Evolutionary conservation across 1,284 basidiomycete genomes (phyloP).

Genomic region (Kwoniella shivajii): DNA sequence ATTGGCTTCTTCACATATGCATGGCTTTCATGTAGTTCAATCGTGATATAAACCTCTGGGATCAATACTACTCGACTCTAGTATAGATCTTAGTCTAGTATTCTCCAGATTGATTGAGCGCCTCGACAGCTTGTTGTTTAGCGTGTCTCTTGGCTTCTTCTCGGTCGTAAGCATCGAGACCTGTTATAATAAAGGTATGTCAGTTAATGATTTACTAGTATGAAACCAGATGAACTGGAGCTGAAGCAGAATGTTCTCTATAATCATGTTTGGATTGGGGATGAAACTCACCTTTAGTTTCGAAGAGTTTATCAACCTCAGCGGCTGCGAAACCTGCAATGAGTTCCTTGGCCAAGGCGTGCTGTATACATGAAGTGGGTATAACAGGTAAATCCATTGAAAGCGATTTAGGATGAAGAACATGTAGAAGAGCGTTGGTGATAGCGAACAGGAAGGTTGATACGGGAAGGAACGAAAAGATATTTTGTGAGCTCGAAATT

Average conservation of each 20-base stretch:
- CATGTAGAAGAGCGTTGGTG: not conserved
- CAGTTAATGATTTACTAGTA: not conserved
- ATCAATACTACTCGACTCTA: too few species aligned
- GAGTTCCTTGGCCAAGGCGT: constrained; percentile 50
- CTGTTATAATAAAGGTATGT: constrained; percentile 10
- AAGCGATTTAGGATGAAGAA: too few species aligned
- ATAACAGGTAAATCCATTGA: too few species aligned
- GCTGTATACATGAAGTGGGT: constrained; percentile 25
- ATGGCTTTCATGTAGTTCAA: too few species aligned
- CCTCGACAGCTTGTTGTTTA: constrained; percentile 37
- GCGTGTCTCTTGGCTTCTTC: constrained; percentile 48
- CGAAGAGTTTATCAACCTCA: constrained; percentile 53
- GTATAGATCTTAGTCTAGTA: constrained; percentile 31
- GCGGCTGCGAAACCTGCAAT: constrained; percentile 52
- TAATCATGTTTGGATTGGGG: not conserved
- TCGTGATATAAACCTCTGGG: too few species aligned
- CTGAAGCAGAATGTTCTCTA: not conserved
- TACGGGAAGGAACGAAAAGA: not conserved
- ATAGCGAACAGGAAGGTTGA: not conserved
- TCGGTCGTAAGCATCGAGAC: constrained; percentile 44
- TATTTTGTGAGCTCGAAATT: not conserved
- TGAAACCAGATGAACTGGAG: not conserved
- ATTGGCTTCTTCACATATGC: too few species aligned
- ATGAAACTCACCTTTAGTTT: constrained; percentile 44
- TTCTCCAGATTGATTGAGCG: constrained; percentile 44